Conservation (phyloP, 805 yeast genomes). For the Nakazawaea siamensis region DNA sequence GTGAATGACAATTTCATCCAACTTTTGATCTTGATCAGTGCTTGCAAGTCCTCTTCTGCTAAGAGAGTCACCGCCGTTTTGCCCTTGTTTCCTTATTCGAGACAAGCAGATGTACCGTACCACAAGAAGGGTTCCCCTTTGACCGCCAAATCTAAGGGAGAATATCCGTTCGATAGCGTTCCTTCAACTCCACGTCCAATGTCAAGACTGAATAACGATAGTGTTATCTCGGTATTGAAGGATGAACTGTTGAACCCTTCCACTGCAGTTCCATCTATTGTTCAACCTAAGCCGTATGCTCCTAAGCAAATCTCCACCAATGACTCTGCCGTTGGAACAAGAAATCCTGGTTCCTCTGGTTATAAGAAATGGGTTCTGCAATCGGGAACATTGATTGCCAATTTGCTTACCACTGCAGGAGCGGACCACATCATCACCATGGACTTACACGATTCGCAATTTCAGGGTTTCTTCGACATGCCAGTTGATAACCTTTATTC, state of each 20-base stretch:
- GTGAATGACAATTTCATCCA: slow-evolving; percentile 86
- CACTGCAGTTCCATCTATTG: not conserved
- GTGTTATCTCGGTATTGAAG: slow-evolving; percentile 1
- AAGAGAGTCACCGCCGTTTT: slow-evolving; percentile 81
- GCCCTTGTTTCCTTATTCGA: slow-evolving; percentile 90
- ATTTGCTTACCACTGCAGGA: slow-evolving; percentile 82
- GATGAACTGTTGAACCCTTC: slow-evolving; percentile 2
- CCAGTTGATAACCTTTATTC: slow-evolving; percentile 94
- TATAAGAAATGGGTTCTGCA: slow-evolving; percentile 95
- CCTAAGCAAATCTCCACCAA: slow-evolving; percentile 14
- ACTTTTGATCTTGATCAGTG: slow-evolving; percentile 75
- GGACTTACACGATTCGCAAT: slow-evolving; percentile 97
- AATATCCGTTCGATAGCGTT: slow-evolving; percentile 33
- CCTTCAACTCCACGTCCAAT: slow-evolving; percentile 39
- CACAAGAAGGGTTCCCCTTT: slow-evolving; percentile 70
- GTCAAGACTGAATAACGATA: slow-evolving; percentile 17
- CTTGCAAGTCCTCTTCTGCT: slow-evolving; percentile 89
- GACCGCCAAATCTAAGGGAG: slow-evolving; percentile 21
- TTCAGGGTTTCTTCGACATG: slow-evolving; percentile 93
- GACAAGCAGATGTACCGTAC: slow-evolving; percentile 93
- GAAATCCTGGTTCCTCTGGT: slow-evolving; percentile 35
- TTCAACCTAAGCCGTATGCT: slow-evolving; percentile 7
- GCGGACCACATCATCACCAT: slow-evolving; percentile 95
- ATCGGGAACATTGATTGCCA: slow-evolving; percentile 87
- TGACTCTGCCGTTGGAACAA: slow-evolving; percentile 11